Conservation (phyloP, 2,329 filamentous ascomycete genomes). For the Calonectria pseudoturangicola region DNA sequence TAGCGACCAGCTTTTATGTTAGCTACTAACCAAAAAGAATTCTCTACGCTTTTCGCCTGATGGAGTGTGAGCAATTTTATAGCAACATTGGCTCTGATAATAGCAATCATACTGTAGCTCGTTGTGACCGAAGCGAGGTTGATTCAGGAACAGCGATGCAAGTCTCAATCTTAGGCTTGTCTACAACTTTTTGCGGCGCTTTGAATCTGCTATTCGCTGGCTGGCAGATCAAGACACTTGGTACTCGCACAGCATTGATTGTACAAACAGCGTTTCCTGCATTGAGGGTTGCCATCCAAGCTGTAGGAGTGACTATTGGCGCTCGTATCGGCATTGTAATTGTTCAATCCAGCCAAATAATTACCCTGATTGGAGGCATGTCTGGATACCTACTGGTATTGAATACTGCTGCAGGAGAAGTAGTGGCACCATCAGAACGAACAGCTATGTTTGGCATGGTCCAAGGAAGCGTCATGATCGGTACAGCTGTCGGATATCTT, state of each 20-base stretch:
- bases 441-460: conserved; percentile 6
- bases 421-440: background rate
- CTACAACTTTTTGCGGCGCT: background rate
- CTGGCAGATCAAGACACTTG: background rate
- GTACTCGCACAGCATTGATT: background rate
- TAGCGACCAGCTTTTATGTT: no score
- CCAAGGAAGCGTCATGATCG: conserved; percentile 12
- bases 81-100: no score
- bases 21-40: background rate
- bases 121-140: background rate
- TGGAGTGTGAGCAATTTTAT: conserved; percentile 10
- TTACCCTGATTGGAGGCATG: background rate
- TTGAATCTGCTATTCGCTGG: background rate
- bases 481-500: conserved; percentile 7
- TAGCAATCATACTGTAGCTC: background rate
- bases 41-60: background rate
- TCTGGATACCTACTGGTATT: background rate
- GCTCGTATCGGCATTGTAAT: background rate
- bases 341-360: background rate
- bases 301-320: background rate
- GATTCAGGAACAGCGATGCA: background rate
- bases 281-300: background rate
- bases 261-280: background rate
- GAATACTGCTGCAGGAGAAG: background rate
- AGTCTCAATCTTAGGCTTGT: background rate